Base-by-base conservation (phyloP, 192 early-diverging fungal genomes). In the Coemansia sp. region DNA sequence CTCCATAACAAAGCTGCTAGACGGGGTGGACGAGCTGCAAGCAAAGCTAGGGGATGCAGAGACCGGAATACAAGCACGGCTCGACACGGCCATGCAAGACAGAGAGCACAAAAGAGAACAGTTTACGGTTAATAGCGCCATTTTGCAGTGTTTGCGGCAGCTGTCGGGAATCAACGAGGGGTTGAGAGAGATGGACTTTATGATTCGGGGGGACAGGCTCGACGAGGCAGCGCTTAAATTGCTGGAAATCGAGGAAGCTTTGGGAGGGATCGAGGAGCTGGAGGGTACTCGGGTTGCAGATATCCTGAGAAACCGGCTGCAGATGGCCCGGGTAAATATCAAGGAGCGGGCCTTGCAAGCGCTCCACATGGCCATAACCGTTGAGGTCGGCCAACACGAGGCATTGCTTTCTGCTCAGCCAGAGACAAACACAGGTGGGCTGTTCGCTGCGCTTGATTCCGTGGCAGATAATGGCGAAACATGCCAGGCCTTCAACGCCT, bases 21-120 rank as follows among this genome's bases (percentile, higher is more conserved):
- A 53, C 3, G 67, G 67, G 16, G 56, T 63, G 2, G 67, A 69
- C 16, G 60, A 58, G 15, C 40, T 69, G 58, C 60, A 69, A 21
- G 42, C 42, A 45, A 47, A 49, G 44, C 51, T 69, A 18, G 67
- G 67, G 12, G 67, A 63, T 40, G 60, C 62, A 26, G 56, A 53
- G 18, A 58, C 60, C 0, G 67, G 67, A 8, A 55, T 58, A 11
- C 60, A 44, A 21, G 55, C 60, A 15, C 60, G 56, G 16, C 55
- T 63, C 18, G 49, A 45, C 17, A 38, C 43, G n/a, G 67, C 67
- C 26, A 37, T 53, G 0, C 41, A 50, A 41, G 40, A 5, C 3
- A 51, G 54, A 36, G 43, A 44, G 18, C 39, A 43, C 32, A 31
- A 34, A 21, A 34, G 37, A 10, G 34, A 9, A 14, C 67, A 48